phyloP scores from a whole-genome alignment of 2,329 filamentous ascomycete species.

The Exophiala dermatitidis region DNA sequence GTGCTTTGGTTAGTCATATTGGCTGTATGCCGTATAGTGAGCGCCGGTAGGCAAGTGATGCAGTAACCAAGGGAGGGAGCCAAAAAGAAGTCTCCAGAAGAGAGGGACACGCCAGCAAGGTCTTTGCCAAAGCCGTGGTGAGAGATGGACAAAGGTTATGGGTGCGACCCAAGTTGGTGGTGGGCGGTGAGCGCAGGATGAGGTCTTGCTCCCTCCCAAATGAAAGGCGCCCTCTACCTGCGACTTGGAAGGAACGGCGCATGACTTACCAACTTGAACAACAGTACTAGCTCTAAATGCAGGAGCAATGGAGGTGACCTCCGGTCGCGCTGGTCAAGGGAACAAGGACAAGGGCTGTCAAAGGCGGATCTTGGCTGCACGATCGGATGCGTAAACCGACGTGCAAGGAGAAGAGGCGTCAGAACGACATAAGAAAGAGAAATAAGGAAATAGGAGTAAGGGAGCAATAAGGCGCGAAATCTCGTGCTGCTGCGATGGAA shows the following conservation, averaged over 20 bases:
- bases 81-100: constrained; percentile 13
- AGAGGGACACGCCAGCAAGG: constrained; percentile 9
- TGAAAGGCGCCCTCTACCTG: constrained; percentile 2
- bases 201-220: not conserved
- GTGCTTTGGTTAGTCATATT: constrained; percentile 25
- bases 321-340: not conserved
- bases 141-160: not conserved
- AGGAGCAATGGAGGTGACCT: constrained; percentile 5
- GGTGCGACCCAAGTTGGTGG: not conserved
- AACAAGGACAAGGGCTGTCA: not conserved
- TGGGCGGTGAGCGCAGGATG: not conserved
- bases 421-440: not conserved
- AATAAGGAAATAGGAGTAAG: not conserved
- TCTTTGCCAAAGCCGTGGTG: constrained; percentile 2
- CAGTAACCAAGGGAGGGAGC: constrained; percentile 19
- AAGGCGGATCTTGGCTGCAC: not conserved
- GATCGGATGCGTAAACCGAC: no score
- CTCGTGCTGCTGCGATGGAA: not conserved
- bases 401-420: not conserved
- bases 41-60: constrained; percentile 6
- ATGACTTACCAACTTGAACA: constrained; percentile 8
- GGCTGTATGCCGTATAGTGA: constrained; percentile 10
- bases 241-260: not conserved
- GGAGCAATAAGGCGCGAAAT: not conserved
- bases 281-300: constrained; percentile 1